Base-by-base conservation (phyloP, 306 rosid species). In the Canavalia ensiformis region DNA sequence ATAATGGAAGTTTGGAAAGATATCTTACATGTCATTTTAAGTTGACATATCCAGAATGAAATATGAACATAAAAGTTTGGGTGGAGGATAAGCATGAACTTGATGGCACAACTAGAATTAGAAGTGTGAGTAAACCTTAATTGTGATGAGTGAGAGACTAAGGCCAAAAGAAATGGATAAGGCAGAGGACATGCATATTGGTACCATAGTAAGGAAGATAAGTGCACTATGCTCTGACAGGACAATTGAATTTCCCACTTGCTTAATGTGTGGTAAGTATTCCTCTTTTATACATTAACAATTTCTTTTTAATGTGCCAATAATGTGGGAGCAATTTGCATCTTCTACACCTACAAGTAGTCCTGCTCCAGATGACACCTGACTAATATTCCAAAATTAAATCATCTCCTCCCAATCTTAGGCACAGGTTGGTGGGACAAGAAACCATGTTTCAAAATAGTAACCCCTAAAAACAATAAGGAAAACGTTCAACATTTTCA, bases 111-210 rank as follows among this genome's bases (percentile, higher is more conserved):
- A 57, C 5, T 37, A 29, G 39, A 84, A 72, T 55, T 52, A 68
- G 62, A 79, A 74, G 39, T 47, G 7, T 67, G n/a, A 41, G 69
- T 51, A 47, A 37, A 31, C 4, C 58, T 54, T 78, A 29, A 57
- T 60, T 60, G 3, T 35, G 54, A 68, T 46, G 1, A 49, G 56
- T 62, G 39, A 31, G 39, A 31, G 39, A 60, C 4, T 31, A 41
- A 6, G 66, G 9, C 56, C 72, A 64, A 72, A 72, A 78, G 70
- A 58, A 84, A 37, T 45, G 81, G 84, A 84, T 74, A 84, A 79
- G 81, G 33, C 42, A 56, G 0, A 50, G 44, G 59, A 49, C 30
- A 70, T 70, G 28, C 6, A 80, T 28, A 69, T 58, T 18, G 69
- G 70, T 68, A 37, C 6, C 76, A 18, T 28, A 54, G 58, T 44